A percentile compares a stretch with the other conserved stretches of the same genome.
Evolutionary conservation across 73 alveolate genomes (phyloP).

Genomic region (Stentor roeselii): DNA sequence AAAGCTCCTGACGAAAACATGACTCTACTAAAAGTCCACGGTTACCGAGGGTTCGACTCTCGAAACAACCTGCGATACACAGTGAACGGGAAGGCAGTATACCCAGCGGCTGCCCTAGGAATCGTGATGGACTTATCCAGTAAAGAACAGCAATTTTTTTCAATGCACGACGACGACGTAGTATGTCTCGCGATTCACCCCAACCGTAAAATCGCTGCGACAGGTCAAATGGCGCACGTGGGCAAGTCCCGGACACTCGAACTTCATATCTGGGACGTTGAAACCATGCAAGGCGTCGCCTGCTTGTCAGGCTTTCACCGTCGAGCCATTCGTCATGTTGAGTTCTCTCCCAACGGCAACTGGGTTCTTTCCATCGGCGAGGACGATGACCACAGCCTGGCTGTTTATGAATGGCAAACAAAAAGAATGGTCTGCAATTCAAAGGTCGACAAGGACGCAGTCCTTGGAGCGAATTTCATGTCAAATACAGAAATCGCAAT

Average conservation of each 20-base stretch:
- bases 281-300: constrained; percentile 57
- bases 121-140: constrained; percentile 75
- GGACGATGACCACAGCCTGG: constrained; percentile 94
- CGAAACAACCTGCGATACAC: constrained; percentile 88
- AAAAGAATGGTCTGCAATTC: constrained; percentile 73
- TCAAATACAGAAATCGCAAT: constrained; percentile 87
- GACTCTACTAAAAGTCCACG: constrained; percentile 85
- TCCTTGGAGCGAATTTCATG: constrained; percentile 85
- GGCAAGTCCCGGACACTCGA: constrained; percentile 87
- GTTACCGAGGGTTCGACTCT: constrained; percentile 94
- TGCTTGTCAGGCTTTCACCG: constrained; percentile 66
- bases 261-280: constrained; percentile 91
- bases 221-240: constrained; percentile 94
- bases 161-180: constrained; percentile 93
- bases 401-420: constrained; percentile 92
- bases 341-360: constrained; percentile 94
- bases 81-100: constrained; percentile 74
- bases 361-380: constrained; percentile 87
- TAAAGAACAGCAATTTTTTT: constrained; percentile 83
- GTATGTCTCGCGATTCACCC: constrained; percentile 96
- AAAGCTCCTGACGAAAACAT: constrained; percentile 86
- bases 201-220: constrained; percentile 85
- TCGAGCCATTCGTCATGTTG: constrained; percentile 89
- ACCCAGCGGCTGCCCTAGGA: constrained; percentile 96
- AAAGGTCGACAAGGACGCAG: constrained; percentile 88